phyloP scores from a whole-genome alignment of 2,329 filamentous ascomycete species.

The Raffaelea arxii region DNA sequence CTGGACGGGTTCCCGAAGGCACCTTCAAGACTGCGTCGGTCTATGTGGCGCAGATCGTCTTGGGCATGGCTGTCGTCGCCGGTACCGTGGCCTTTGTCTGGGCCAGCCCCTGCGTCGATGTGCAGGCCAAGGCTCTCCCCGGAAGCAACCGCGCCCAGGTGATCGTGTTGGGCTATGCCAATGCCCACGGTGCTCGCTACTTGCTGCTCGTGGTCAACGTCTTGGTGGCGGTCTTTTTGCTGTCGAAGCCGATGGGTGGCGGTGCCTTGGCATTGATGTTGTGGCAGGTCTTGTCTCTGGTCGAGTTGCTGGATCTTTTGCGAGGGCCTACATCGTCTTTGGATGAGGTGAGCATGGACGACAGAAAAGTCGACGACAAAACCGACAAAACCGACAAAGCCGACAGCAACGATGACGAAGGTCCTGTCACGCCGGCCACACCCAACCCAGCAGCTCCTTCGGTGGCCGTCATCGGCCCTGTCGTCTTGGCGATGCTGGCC shows the following conservation, averaged over 20 bases:
- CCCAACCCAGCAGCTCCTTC: not conserved
- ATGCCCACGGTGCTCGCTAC: conserved; percentile 86
- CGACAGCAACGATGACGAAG: conserved; percentile 58
- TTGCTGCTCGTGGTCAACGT: conserved; percentile 75
- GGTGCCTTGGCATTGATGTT: conserved; percentile 73
- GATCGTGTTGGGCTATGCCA: conserved; percentile 82
- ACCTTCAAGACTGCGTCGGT: conserved; percentile 65
- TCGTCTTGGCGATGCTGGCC: conserved; percentile 78
- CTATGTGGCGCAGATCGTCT: conserved; percentile 67
- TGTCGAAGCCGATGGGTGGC: conserved; percentile 91
- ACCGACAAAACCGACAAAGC: not conserved
- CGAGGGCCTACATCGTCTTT: conserved; percentile 21
- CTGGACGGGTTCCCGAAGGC: conserved; percentile 34
- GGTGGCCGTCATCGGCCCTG: conserved; percentile 63
- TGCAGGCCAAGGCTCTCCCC: conserved; percentile 43
- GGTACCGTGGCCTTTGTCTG: conserved; percentile 79
- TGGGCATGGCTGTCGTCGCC: conserved; percentile 72
- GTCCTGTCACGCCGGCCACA: not conserved
- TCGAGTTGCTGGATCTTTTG: conserved; percentile 54
- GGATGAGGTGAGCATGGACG: conserved; percentile 14
- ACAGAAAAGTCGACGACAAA: conserved; percentile 47
- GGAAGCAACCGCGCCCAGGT: conserved; percentile 43
- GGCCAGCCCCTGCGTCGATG: conserved; percentile 74
- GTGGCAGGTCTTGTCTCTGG: conserved; percentile 80
- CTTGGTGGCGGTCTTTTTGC: conserved; percentile 63